Evolutionary conservation across 2,329 filamentous ascomycete species (phyloP), one percentile per base, ranked within the genome.

Genomic region (Fusarium nematophilum): DNA sequence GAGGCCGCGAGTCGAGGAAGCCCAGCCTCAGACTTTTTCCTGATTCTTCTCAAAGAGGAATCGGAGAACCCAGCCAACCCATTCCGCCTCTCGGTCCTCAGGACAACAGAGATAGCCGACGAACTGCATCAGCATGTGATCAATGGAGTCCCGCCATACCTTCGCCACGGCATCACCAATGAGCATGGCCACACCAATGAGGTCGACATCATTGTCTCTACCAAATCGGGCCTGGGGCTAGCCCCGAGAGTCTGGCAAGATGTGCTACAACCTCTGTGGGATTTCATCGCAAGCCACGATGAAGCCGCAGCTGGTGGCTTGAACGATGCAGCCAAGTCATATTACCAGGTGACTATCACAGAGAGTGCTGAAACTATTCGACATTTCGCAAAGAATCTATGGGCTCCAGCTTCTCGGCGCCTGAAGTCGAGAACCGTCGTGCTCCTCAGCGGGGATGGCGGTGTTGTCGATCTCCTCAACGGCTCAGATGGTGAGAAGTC

Each of bases 401-500:
- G 76, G 68, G 44, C 65, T 71, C 31, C 68, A 73, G 17, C 76
- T 5, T 36, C 52, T 49, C 75, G 45, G 3, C 11, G 9, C 5
- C 25, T 43, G 8, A 79, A 79, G 1, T 62, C 75, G 5, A 64
- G 58, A 46, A 87, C 88, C 0, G 81, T 97, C 21, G 76, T 97
- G 25, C 82, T 98, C 10, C 81, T 97, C 5, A 94, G 90, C 42
- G 94, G 94, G 6, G 94, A 98, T 73, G 94, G 94, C 11, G 94
- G 93, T 6, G 75, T 96, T 3, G 84, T 93, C 14, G 94, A 98
- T 66, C 79, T 95, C 1, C 80, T 97, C 55, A 96, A 97, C 70
- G 85, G 84, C 3, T 80, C 73, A 21, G 70, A 73, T 9, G 63
- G 70, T 21, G 62, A 64, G 1, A 47, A 55, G 2, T 31, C 48